Percentiles rank a stretch among this genome's conserved stretches.
Evolutionary conservation across 192 early-diverging fungal species (phyloP).

Genomic region (Linnemannia elongata): DNA sequence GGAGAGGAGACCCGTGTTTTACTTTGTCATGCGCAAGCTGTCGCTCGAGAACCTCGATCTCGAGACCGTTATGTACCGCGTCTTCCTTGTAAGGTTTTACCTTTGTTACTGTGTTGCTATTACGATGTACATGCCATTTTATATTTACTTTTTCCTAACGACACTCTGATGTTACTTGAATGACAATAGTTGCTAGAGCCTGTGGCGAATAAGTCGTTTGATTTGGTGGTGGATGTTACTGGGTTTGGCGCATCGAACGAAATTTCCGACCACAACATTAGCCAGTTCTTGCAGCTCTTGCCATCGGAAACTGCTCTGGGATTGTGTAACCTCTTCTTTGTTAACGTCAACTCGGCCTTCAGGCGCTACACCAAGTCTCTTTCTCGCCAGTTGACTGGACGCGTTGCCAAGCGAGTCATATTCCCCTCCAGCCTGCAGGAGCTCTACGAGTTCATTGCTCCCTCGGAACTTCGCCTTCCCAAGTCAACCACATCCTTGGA

Average conservation of each 20-base stretch:
- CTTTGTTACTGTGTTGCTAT: not conserved
- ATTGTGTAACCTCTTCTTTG: constrained; percentile 78
- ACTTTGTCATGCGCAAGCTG: constrained; percentile 86
- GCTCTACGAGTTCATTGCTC: constrained; percentile 80
- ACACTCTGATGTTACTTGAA: not conserved
- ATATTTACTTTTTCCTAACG: not conserved
- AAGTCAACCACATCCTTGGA: constrained; percentile 82
- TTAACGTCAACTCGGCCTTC: constrained; percentile 87
- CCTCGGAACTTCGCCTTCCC: constrained; percentile 81
- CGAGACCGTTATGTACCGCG: constrained; percentile 84
- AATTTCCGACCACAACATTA: constrained; percentile 81
- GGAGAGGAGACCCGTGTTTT: constrained; percentile 81
- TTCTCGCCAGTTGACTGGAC: constrained; percentile 62
- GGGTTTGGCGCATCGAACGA: constrained; percentile 86
- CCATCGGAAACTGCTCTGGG: constrained; percentile 76
- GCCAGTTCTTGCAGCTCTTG: constrained; percentile 78
- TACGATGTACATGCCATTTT: not conserved
- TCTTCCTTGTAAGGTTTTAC: constrained; percentile 69
- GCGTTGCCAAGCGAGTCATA: constrained; percentile 73
- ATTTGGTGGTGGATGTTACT: constrained; percentile 87
- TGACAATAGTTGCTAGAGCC: constrained; percentile 70
- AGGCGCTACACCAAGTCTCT: constrained; percentile 77
- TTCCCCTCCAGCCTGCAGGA: constrained; percentile 80
- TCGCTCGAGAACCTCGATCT: constrained; percentile 85
- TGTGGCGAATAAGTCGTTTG: constrained; percentile 76